Conservation (phyloP, 2,329 filamentous ascomycete species). For the Fusarium marasasianum region DNA sequence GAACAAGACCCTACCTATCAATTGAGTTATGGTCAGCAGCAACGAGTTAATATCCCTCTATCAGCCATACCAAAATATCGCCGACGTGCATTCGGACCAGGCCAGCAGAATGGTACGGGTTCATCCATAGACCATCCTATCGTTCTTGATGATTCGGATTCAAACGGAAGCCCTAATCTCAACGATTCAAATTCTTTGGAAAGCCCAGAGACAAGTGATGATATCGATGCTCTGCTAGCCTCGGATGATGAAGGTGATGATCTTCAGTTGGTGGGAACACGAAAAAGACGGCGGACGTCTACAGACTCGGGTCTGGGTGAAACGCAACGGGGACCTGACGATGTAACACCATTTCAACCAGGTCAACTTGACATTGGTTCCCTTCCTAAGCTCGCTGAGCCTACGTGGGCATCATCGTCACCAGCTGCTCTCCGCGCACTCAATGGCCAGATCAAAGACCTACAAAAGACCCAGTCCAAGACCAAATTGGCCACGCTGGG, state of each 20-base stretch:
- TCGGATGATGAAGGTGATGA: constrained; percentile 30
- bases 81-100: constrained; percentile 10
- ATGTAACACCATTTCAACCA: constrained; percentile 65
- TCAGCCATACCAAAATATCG: constrained; percentile 40
- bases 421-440: constrained; percentile 40
- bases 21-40: background rate
- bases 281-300: constrained; percentile 33
- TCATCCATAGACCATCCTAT: background rate
- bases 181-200: background rate
- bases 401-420: constrained; percentile 45
- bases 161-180: constrained; percentile 24
- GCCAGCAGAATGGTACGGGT: background rate
- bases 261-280: constrained; percentile 7
- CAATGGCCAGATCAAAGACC: constrained; percentile 64
- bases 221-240: constrained; percentile 35
- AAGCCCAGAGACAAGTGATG: constrained; percentile 10
- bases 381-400: constrained; percentile 68
- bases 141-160: constrained; percentile 5
- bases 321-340: background rate
- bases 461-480: constrained; percentile 71
- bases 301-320: constrained; percentile 32
- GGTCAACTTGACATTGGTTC: constrained; percentile 69
- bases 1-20: constrained; percentile 38
- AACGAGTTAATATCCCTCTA: constrained; percentile 39
- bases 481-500: constrained; percentile 74